These are phyloP conservation scores for Rubus idaeus DNA, from an alignment of 306 rosid genomes.

Conservation along the genomic window DNA sequence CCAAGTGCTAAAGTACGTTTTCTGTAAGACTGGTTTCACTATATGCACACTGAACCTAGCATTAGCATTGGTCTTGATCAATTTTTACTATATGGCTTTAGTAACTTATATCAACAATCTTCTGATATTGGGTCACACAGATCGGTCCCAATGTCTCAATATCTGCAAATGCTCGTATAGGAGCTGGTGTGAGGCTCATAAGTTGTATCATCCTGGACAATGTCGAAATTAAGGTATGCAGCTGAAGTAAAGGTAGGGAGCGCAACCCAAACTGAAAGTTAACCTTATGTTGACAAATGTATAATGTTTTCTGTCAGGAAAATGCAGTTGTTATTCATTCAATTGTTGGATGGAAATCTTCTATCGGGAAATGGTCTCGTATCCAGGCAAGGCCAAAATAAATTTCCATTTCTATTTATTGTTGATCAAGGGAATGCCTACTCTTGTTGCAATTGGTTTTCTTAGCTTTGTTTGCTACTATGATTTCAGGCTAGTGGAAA, in stretches of 20 bases:
- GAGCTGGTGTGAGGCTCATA: constrained; percentile 90
- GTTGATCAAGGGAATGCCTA: not conserved
- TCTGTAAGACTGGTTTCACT: constrained; percentile 4
- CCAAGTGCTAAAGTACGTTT: constrained; percentile 81
- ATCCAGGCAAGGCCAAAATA: constrained; percentile 67
- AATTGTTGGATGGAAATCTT: constrained; percentile 96
- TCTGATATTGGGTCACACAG: constrained; percentile 41
- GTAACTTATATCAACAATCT: constrained; percentile 20
- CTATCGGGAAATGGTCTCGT: constrained; percentile 87
- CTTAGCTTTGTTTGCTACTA: constrained; percentile 24
- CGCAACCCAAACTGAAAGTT: not conserved
- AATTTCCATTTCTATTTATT: not conserved
- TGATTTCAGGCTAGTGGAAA: constrained; percentile 80
- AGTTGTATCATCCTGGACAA: constrained; percentile 83
- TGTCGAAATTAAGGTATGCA: constrained; percentile 80
- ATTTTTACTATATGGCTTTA: not conserved
- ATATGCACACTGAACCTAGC: constrained; percentile 5
- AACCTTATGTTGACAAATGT: constrained; percentile 7
- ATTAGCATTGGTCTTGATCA: not conserved
- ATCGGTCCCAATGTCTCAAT: constrained; percentile 94
- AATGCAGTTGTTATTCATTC: constrained; percentile 84
- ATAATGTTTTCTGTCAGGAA: constrained; percentile 53
- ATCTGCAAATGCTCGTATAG: constrained; percentile 96
- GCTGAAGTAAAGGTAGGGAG: constrained; percentile 13
- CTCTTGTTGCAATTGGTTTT: not conserved